Percentiles rank a stretch among this genome's conserved stretches.
These are phyloP conservation scores for Astrothelium subdiscretum DNA, from an alignment of 495 filamentous ascomycete species.

Conservation along the genomic window DNA sequence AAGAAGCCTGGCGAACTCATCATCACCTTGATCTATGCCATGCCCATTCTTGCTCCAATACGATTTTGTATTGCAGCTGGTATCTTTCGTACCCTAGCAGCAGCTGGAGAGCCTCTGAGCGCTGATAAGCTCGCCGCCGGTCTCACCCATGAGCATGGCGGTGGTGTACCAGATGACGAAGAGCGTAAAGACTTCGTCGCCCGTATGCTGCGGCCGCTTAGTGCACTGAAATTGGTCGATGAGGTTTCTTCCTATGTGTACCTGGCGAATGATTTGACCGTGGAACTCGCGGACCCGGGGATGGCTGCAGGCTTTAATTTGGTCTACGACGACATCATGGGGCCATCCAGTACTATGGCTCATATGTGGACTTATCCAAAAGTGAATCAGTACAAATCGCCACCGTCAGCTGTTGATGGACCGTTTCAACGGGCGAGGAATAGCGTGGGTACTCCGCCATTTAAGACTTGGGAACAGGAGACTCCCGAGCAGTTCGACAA, in stretches of 20 bases:
- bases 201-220: not conserved
- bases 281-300: not conserved
- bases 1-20: not conserved
- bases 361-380: not conserved
- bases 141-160: not conserved
- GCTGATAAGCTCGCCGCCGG: not conserved
- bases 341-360: slow-evolving; percentile 1
- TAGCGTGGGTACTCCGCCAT: not conserved
- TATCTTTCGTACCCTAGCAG: not conserved
- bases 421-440: slow-evolving; percentile 1
- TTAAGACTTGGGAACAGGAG: slow-evolving; percentile 1
- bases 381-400: not conserved
- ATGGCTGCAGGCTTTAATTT: not conserved
- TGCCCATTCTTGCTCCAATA: not conserved
- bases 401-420: slow-evolving; percentile 2
- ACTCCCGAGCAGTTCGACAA: not conserved
- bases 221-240: not conserved
- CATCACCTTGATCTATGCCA: not conserved
- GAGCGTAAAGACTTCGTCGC: not conserved
- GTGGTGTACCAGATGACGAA: not conserved
- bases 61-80: not conserved
- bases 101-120: not conserved
- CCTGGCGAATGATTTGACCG: not conserved
- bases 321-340: slow-evolving; percentile 1
- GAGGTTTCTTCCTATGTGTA: not conserved